phyloP scores from a whole-genome alignment of 1,139 yeast species.

The Candida sp. region DNA sequence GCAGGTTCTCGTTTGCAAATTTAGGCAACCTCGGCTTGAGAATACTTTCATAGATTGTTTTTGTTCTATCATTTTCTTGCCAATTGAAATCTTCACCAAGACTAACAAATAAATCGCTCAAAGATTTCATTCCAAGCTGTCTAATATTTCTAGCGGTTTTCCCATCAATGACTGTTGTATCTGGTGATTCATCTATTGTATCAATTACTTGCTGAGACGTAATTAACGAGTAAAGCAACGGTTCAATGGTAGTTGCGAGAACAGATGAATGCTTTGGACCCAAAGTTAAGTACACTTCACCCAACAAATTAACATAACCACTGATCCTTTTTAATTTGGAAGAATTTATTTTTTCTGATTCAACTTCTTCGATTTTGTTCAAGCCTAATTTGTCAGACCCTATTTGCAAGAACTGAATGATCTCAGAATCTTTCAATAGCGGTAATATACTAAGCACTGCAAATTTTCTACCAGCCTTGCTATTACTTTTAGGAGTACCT shows the following conservation, averaged over 20 bases:
- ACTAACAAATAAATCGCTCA: conserved; percentile 47
- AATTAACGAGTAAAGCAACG: conserved; percentile 56
- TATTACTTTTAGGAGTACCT: conserved; percentile 53
- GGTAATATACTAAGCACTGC: conserved; percentile 76
- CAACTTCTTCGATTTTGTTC: conserved; percentile 27
- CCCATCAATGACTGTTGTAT: conserved; percentile 20
- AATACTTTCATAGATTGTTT: conserved; percentile 52
- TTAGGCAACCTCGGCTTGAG: conserved; percentile 63
- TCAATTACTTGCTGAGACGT: conserved; percentile 50
- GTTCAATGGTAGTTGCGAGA: conserved; percentile 51
- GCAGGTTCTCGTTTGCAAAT: conserved; percentile 76
- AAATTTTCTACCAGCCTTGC: conserved; percentile 68
- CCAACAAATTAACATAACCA: conserved; percentile 71
- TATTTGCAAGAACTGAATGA: conserved; percentile 57
- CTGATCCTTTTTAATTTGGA: conserved; percentile 47
- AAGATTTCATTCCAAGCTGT: conserved; percentile 58
- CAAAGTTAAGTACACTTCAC: conserved; percentile 58
- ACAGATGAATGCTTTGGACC: conserved; percentile 56
- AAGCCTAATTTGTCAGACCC: conserved; percentile 57
- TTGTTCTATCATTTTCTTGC: conserved; percentile 48
- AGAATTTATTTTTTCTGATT: conserved; percentile 11
- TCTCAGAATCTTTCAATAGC: conserved; percentile 51
- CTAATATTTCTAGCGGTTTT: conserved; percentile 55
- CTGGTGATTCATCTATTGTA: conserved; percentile 12
- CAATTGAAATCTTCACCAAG: conserved; percentile 53